These are phyloP conservation scores for Oryza meyeriana DNA, from an alignment of 176 grass and related monocot species.

Conservation along the genomic window DNA sequence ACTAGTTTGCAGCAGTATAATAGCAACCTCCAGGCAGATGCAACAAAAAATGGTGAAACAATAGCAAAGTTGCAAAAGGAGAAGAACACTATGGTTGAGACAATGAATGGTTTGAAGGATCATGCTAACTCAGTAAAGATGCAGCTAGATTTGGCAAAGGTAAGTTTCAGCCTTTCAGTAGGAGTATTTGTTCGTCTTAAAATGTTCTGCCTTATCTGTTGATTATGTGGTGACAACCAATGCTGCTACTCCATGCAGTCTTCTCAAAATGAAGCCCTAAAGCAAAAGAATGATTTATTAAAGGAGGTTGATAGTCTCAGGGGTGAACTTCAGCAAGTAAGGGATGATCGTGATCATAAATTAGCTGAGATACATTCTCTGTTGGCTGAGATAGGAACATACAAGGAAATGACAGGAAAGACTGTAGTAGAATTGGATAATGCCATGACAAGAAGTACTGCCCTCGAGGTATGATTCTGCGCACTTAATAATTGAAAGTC, in stretches of 20 bases:
- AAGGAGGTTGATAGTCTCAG: constrained; percentile 59
- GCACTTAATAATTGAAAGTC: neutral
- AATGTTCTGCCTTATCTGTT: neutral
- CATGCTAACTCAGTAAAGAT: constrained; percentile 63
- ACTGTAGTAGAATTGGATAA: constrained; percentile 44
- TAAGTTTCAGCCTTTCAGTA: neutral
- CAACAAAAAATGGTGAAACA: constrained; percentile 51
- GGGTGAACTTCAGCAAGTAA: constrained; percentile 69
- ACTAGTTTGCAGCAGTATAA: constrained; percentile 93
- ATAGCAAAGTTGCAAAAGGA: constrained; percentile 73
- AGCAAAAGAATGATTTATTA: constrained; percentile 58
- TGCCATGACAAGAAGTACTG: constrained; percentile 23
- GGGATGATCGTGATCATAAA: constrained; percentile 55
- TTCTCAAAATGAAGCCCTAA: constrained; percentile 66
- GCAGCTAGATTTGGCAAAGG: constrained; percentile 69
- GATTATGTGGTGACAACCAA: neutral
- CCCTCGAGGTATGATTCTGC: constrained; percentile 54
- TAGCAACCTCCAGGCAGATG: constrained; percentile 76
- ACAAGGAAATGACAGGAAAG: constrained; percentile 56
- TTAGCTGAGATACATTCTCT: constrained; percentile 41
- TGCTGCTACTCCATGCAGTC: constrained; percentile 31
- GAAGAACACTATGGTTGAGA: constrained; percentile 86
- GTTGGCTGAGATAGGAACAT: constrained; percentile 34
- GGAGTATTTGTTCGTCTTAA: neutral
- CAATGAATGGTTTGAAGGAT: constrained; percentile 66